Evolutionary conservation across 345 rosid genomes (phyloP), one percentile per base, ranked within the genome.

Genomic region (Citrus hindsii): DNA sequence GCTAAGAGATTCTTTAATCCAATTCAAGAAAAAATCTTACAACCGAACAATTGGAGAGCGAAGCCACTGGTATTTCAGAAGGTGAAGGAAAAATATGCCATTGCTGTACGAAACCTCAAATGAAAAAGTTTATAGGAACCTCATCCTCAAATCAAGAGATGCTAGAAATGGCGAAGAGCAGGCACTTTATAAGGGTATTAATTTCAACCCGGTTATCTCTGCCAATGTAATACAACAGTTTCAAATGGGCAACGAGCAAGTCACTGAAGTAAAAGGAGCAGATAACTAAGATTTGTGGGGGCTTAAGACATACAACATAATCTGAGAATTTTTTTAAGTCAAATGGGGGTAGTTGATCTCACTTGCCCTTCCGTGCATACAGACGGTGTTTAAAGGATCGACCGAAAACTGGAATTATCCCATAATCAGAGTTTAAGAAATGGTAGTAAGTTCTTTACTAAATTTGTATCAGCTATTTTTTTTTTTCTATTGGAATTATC

Each of bases 101-200:
- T 86, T 69, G 87, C 88, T 84, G 89, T 88, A 59, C 90, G 86
- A 30, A 87, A 83, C 89, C 87, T 90, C 60, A 85, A 88, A 90
- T 91, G 95, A 88, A 85, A 85, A 91, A 85, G 25, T 83, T 91
- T 77, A 77, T 88, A 35, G 71, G 82, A 2, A 85, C 86, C 59
- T 84, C 93, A 0, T 80, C 83, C 35, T 79, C 84, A 2, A 65
- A 71, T 46, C 16, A 46, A 46, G 51, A 46, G 16, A 46, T 46
- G 51, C 4, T 65, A 4, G 88, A 30, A 76, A 79, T 28, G 88
- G 85, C 9, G 93, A 89, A 55, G 90, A 85, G 25, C 69, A 71
- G 83, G 78, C 84, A 77, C 79, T 78, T 59, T 83, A 87, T 63
- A 32, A 77, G 66, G 89, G 90, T 82, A 87, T 90, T 69, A 87